These are phyloP conservation scores for Juglanconis sp. DNA, from an alignment of 2,329 filamentous ascomycete species.

Conservation along the genomic window DNA sequence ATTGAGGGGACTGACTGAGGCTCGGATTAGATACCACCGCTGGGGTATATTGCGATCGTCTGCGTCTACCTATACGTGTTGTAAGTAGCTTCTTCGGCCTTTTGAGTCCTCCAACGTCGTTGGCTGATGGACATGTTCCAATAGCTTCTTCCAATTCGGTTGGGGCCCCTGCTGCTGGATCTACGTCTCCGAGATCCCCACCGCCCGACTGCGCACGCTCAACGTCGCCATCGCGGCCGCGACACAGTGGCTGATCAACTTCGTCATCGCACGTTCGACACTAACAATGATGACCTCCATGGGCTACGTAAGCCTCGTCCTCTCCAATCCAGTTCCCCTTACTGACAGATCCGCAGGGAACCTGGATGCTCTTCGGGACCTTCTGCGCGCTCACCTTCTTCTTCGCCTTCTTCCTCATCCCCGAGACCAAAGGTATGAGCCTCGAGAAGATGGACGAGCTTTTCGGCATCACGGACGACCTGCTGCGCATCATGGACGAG, in stretches of 20 bases:
- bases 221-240: conserved; percentile 61
- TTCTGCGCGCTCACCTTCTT: conserved; percentile 65
- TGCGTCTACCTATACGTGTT: conserved; percentile 70
- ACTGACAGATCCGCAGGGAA: conserved; percentile 37
- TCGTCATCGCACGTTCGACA: conserved; percentile 61
- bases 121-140: neutral
- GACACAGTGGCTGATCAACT: conserved; percentile 63
- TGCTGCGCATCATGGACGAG: conserved; percentile 27
- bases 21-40: conserved; percentile 49
- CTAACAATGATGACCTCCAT: conserved; percentile 63
- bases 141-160: conserved; percentile 56
- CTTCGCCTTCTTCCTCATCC: conserved; percentile 65
- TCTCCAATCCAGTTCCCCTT: neutral
- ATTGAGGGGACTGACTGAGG: neutral
- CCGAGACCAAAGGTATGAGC: conserved; percentile 65
- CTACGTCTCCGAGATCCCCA: conserved; percentile 61
- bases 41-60: conserved; percentile 67
- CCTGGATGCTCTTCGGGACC: conserved; percentile 66
- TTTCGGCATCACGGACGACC: conserved; percentile 54
- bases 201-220: conserved; percentile 52
- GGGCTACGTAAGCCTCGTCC: conserved; percentile 35
- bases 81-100: conserved; percentile 23
- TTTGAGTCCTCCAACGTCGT: too few relatives aligned
- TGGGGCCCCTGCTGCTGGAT: conserved; percentile 65
- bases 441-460: conserved; percentile 66